Conservation (phyloP, 768 basidiomycete genomes). For the Serpula lacrymans region DNA sequence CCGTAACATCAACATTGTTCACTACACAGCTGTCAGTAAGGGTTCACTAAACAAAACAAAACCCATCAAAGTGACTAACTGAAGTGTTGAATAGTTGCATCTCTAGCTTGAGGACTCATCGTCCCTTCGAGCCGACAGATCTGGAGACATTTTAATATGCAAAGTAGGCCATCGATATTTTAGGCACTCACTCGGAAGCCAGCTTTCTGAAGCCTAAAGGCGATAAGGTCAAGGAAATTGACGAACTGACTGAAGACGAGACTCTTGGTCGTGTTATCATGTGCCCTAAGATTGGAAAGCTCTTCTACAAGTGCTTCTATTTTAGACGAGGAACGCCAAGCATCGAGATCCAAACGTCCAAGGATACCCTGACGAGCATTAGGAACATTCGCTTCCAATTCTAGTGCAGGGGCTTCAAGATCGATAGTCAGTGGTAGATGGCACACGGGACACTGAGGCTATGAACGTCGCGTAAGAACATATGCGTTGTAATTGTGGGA, state of each 20-base stretch:
- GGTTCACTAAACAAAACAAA: not conserved
- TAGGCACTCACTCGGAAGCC: constrained; percentile 72
- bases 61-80: constrained; percentile 48
- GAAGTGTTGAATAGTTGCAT: constrained; percentile 92
- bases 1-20: constrained; percentile 90
- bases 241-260: constrained; percentile 97
- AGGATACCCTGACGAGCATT: constrained; percentile 84
- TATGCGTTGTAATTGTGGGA: not conserved
- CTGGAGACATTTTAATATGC: constrained; percentile 34
- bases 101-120: constrained; percentile 95
- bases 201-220: constrained; percentile 85
- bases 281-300: constrained; percentile 72
- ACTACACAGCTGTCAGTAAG: constrained; percentile 41
- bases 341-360: constrained; percentile 81
- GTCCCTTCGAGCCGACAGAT: constrained; percentile 93
- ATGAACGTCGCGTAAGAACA: not conserved
- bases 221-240: constrained; percentile 89
- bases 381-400: constrained; percentile 58
- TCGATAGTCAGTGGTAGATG: constrained; percentile 92
- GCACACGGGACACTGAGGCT: constrained; percentile 95
- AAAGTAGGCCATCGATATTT: not conserved
- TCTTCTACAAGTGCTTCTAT: constrained; percentile 97
- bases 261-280: constrained; percentile 92
- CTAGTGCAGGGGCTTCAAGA: constrained; percentile 89
- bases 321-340: constrained; percentile 95